A percentile compares a stretch with the other conserved stretches of the same genome.
Evolutionary conservation across 495 filamentous ascomycete genomes (phyloP).

Genomic region (Paragyromitra xinjiangensis): DNA sequence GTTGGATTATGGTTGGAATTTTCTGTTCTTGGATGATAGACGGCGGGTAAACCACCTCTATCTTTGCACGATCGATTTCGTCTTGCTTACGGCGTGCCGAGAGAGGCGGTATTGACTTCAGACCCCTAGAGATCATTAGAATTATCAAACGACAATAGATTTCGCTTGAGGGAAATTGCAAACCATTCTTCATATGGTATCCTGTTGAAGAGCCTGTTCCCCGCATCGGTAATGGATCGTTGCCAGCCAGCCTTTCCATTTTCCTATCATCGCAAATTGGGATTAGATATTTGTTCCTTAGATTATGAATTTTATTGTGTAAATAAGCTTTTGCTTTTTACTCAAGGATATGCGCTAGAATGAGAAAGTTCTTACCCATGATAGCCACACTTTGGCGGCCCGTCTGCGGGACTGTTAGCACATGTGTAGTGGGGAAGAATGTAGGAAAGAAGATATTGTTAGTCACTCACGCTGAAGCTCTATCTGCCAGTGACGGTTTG

Average conservation of each 20-base stretch:
- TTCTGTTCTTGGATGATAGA: constrained; percentile 70
- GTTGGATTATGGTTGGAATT: constrained; percentile 69
- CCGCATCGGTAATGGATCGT: constrained; percentile 81
- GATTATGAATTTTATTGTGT: constrained; percentile 42
- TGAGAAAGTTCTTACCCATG: constrained; percentile 48
- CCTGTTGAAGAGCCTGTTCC: constrained; percentile 81
- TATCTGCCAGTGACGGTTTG: constrained; percentile 54
- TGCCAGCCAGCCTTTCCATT: constrained; percentile 85
- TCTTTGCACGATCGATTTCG: constrained; percentile 70
- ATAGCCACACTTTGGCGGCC: constrained; percentile 51
- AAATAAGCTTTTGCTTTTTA: constrained; percentile 58
- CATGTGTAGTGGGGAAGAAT: neutral
- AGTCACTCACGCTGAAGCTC: constrained; percentile 51
- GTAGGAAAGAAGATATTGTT: neutral
- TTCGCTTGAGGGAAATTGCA: constrained; percentile 10
- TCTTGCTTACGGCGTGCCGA: constrained; percentile 70
- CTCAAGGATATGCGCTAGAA: neutral
- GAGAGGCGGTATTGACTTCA: constrained; percentile 91
- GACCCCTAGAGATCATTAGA: constrained; percentile 63
- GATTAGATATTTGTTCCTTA: constrained; percentile 20
- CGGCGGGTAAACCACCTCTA: constrained; percentile 81
- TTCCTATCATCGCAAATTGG: constrained; percentile 74
- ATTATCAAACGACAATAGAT: neutral
- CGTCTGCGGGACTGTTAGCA: constrained; percentile 35
- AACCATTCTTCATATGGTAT: constrained; percentile 96